Percentiles rank a stretch among this genome's conserved stretches.
Conservation (phyloP, 257 asterid genomes). For the Coffea eugenioides region DNA sequence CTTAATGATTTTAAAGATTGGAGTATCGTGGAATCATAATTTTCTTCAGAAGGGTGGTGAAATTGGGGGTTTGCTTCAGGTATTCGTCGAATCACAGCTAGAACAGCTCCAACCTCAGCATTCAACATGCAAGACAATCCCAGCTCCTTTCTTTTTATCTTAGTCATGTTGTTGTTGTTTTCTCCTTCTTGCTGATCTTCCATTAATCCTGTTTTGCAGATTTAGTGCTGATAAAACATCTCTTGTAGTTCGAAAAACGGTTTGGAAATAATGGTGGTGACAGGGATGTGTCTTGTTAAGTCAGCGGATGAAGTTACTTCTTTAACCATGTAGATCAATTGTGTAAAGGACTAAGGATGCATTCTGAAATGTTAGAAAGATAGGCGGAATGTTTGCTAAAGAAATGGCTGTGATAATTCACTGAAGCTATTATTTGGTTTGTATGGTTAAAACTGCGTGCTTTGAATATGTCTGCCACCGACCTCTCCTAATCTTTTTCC, state of each 20-base stretch:
- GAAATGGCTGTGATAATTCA: slow-evolving; percentile 25
- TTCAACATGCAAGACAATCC: slow-evolving; percentile 91
- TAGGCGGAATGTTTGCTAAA: slow-evolving; percentile 33
- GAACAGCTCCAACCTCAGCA: slow-evolving; percentile 83
- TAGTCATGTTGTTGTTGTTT: slow-evolving; percentile 28
- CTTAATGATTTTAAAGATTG: slow-evolving; percentile 71
- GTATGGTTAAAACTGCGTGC: slow-evolving; percentile 28
- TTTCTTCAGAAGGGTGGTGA: slow-evolving; percentile 56
- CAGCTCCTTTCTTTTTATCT: slow-evolving; percentile 54
- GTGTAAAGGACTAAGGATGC: background rate
- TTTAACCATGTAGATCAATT: background rate
- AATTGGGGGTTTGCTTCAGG: slow-evolving; percentile 48
- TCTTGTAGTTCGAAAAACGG: background rate
- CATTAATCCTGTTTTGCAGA: slow-evolving; percentile 22
- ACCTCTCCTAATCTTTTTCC: slow-evolving; percentile 18
- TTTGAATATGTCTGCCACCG: slow-evolving; percentile 38
- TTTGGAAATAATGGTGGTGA: background rate
- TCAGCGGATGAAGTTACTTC: background rate
- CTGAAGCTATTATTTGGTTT: slow-evolving; percentile 3
- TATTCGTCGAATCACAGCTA: slow-evolving; percentile 73
- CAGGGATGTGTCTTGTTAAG: slow-evolving; percentile 3
- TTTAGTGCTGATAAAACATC: background rate
- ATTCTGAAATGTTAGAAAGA: slow-evolving; percentile 6
- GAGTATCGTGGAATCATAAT: slow-evolving; percentile 44
- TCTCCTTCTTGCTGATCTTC: slow-evolving; percentile 41